A percentile compares a stretch with the other conserved stretches of the same genome.
These are phyloP conservation scores for Didymella exigua DNA, from an alignment of 2,329 filamentous ascomycete genomes.

Conservation along the genomic window DNA sequence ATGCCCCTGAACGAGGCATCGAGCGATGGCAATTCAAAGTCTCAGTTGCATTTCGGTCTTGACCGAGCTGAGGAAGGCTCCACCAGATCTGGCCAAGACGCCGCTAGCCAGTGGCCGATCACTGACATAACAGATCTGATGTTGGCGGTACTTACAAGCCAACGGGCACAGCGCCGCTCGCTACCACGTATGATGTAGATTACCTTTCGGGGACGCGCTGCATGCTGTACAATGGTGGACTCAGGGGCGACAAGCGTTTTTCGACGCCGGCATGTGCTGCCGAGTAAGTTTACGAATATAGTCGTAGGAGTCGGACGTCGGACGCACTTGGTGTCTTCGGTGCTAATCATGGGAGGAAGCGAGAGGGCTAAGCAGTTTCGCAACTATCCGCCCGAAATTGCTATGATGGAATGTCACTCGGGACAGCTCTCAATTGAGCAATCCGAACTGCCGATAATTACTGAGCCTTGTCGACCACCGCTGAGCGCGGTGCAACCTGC, in stretches of 20 bases:
- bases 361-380: constrained; percentile 10
- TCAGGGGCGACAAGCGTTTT: not conserved
- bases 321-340: constrained; percentile 1
- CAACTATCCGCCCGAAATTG: constrained; percentile 14
- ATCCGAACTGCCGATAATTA: constrained; percentile 17
- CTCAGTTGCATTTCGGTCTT: constrained; percentile 10
- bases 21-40: constrained; percentile 1
- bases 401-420: constrained; percentile 20
- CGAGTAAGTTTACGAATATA: not conserved
- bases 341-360: constrained; percentile 8
- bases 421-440: not conserved
- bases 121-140: not conserved
- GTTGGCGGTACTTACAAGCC: not conserved
- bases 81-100: constrained; percentile 4
- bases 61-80: constrained; percentile 1
- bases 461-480: constrained; percentile 17
- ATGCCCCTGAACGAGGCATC: constrained; percentile 8
- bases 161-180: constrained; percentile 5
- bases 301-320: constrained; percentile 3
- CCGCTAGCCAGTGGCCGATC: not conserved
- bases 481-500: constrained; percentile 13
- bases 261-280: not conserved
- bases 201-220: not conserved
- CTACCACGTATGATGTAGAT: constrained; percentile 7
- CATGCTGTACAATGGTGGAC: not conserved